phyloP scores from a whole-genome alignment of 306 rosid species.

The Quercus mongolica region DNA sequence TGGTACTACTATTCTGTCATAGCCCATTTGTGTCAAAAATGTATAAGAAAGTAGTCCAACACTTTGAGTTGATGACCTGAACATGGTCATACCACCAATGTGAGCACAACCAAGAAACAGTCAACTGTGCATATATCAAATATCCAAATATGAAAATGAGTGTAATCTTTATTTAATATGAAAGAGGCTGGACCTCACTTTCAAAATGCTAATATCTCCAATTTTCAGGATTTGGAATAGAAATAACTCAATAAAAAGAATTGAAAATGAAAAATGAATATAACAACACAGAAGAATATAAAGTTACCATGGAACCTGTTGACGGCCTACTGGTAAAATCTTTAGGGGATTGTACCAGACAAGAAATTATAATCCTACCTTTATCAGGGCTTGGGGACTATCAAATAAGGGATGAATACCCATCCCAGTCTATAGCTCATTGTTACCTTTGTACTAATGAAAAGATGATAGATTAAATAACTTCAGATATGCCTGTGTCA shows the following conservation, averaged over 20 bases:
- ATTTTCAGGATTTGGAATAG: not conserved
- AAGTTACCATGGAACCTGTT: no score
- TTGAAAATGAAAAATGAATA: not conserved
- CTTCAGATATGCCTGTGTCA: no score
- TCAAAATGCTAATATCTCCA: not conserved
- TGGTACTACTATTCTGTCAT: conserved; percentile 52
- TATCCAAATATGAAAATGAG: not conserved
- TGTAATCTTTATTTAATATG: not conserved
- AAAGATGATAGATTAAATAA: no score
- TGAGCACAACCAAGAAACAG: not conserved
- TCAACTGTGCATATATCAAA: not conserved
- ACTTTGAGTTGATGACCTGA: conserved; percentile 46
- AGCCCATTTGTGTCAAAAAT: conserved; percentile 38
- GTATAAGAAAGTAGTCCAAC: conserved; percentile 61
- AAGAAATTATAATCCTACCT: no score
- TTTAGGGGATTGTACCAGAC: no score
- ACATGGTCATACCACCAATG: not conserved
- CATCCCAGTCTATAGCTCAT: no score
- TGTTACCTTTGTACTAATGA: no score
- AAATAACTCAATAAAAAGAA: not conserved
- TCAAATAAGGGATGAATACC: no score
- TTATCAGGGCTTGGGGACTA: no score
- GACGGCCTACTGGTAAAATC: no score
- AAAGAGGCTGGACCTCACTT: not conserved
- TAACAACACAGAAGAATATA: not conserved